Evolutionary conservation across 176 grass and related monocot species (phyloP).

Genomic region (Chloris gayana): DNA sequence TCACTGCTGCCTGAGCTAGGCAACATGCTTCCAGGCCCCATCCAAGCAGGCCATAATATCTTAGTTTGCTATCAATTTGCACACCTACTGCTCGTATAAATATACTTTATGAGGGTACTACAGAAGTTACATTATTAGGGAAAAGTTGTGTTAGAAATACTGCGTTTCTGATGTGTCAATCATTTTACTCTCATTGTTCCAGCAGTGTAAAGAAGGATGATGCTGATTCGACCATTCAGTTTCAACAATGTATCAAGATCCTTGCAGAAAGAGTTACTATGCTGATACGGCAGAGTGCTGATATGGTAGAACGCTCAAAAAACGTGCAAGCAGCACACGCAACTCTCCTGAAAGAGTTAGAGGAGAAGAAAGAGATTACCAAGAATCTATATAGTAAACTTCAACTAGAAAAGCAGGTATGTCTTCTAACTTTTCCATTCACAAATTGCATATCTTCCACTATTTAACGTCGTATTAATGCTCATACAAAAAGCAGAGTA

Average conservation of each 20-base stretch:
- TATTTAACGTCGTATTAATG: not conserved
- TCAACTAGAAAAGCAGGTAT: slow-evolving; percentile 92
- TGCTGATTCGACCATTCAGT: slow-evolving; percentile 68
- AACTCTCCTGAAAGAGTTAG: slow-evolving; percentile 66
- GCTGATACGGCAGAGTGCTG: slow-evolving; percentile 57
- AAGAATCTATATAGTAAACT: slow-evolving; percentile 73
- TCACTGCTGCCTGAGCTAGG: not conserved
- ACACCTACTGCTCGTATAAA: not conserved
- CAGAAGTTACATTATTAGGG: slow-evolving; percentile 15
- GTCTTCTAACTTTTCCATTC: slow-evolving; percentile 29
- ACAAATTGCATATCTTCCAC: slow-evolving; percentile 11
- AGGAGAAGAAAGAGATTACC: slow-evolving; percentile 74
- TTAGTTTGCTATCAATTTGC: not conserved
- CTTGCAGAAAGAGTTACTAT: slow-evolving; percentile 79
- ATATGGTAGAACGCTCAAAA: slow-evolving; percentile 58
- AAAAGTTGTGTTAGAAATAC: not conserved
- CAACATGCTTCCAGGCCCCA: not conserved
- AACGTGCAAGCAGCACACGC: slow-evolving; percentile 55
- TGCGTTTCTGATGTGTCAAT: not conserved
- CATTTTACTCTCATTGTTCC: slow-evolving; percentile 23
- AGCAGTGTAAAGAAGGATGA: slow-evolving; percentile 90
- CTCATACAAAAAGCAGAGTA: not conserved
- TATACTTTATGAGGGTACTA: slow-evolving; percentile 1
- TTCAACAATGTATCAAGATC: slow-evolving; percentile 87
- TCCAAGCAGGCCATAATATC: not conserved